Evolutionary conservation across 2,329 filamentous ascomycete genomes (phyloP).

Genomic region (Phyllosticta paracitricarpa): DNA sequence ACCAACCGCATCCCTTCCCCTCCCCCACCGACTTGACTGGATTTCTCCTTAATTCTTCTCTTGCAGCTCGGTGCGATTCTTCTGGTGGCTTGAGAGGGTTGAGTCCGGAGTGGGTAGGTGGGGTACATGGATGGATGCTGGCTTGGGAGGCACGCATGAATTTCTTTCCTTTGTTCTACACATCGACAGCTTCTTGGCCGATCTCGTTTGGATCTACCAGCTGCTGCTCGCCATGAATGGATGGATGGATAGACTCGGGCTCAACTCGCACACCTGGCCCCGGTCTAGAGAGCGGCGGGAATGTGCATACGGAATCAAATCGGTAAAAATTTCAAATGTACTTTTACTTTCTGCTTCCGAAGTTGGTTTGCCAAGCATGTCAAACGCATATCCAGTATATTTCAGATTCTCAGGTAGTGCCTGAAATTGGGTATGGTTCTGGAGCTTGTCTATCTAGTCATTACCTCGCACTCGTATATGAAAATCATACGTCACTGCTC

Average conservation of each 20-base stretch:
- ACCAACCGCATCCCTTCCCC: neutral
- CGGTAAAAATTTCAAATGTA: neutral
- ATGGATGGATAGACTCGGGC: neutral
- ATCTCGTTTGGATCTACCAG: constrained; percentile 9
- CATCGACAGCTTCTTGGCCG: constrained; percentile 14
- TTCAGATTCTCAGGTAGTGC: neutral
- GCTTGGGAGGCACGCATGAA: neutral
- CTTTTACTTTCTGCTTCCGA: neutral
- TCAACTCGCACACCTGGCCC: neutral
- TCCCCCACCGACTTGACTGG: neutral
- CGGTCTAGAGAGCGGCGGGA: neutral
- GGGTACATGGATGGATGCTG: neutral
- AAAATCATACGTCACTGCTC: too few relatives aligned
- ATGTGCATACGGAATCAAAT: neutral
- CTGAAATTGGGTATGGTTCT: neutral
- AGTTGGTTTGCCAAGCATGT: neutral
- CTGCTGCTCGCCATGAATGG: constrained; percentile 3
- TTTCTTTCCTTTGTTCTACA: constrained; percentile 12
- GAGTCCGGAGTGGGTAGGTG: neutral
- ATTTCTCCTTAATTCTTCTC: neutral
- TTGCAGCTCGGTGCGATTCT: neutral
- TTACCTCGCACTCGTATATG: too few relatives aligned
- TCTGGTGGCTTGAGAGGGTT: neutral
- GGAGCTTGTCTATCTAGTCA: neutral
- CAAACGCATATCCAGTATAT: neutral